Percentiles rank a stretch among this genome's conserved stretches.
Conservation (phyloP, 23 red algal genomes). For the Gracilaria vermiculophylla region DNA sequence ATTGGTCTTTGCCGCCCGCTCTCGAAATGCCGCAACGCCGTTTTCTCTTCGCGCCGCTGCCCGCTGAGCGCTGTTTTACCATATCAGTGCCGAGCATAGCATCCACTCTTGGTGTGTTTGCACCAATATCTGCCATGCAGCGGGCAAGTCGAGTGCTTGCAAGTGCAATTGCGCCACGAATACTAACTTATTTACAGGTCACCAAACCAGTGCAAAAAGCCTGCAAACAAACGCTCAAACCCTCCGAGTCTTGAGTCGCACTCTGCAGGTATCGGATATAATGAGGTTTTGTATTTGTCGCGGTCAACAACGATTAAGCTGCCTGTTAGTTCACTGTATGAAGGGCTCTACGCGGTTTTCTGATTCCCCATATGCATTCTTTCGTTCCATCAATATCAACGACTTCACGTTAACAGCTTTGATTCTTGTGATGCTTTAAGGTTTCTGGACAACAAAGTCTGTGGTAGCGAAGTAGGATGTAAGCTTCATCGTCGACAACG, state of each 20-base stretch:
- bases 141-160: no score
- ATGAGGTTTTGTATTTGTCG: not conserved
- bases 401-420: not conserved
- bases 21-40: no score
- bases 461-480: not conserved
- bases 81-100: no score
- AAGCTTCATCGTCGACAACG: slow-evolving; percentile 8
- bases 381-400: not conserved
- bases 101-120: no score
- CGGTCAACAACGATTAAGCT: not conserved
- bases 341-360: not conserved
- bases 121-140: no score
- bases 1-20: no score
- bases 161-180: no score
- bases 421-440: not conserved
- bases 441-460: not conserved
- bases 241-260: no score
- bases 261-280: not conserved
- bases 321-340: not conserved
- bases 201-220: not conserved
- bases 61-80: no score
- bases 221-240: no score
- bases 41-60: no score
- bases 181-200: no score
- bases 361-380: not conserved